Evolutionary conservation across 805 yeast species (phyloP).

Genomic region (Starmerella bombi): DNA sequence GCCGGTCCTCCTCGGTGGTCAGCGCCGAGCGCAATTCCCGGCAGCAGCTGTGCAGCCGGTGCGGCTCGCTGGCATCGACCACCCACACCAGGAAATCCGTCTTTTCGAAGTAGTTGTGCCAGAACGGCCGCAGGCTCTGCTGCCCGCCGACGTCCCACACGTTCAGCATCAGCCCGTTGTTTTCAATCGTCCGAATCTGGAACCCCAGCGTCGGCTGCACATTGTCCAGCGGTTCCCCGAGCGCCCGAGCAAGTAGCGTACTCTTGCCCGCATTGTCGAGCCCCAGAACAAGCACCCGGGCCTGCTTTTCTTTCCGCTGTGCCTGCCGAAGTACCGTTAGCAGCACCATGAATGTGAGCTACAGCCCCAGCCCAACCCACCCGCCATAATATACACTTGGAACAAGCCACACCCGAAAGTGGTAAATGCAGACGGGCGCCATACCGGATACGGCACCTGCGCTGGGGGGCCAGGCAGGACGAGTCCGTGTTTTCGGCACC

Average conservation of each 20-base stretch:
- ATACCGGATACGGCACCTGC: no score
- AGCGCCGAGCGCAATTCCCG: constrained; percentile 50
- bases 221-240: constrained; percentile 37
- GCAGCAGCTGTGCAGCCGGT: constrained; percentile 52
- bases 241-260: constrained; percentile 52
- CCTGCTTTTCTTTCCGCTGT: constrained; percentile 63
- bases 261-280: constrained; percentile 89
- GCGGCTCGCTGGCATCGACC: constrained; percentile 50
- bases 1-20: constrained; percentile 40
- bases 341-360: constrained; percentile 58
- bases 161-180: constrained; percentile 25
- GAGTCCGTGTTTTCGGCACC: no score
- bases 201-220: constrained; percentile 88
- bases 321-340: constrained; percentile 69
- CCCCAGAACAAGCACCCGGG: constrained; percentile 66
- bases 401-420: no score
- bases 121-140: constrained; percentile 63
- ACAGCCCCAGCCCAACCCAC: neutral
- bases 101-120: constrained; percentile 86
- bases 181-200: constrained; percentile 49
- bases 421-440: no score
- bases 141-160: constrained; percentile 87
- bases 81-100: constrained; percentile 78
- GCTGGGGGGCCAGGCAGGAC: no score
- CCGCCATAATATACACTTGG: no score